Base-by-base conservation (phyloP, 1,139 yeast species). In the Candida neerlandica region DNA sequence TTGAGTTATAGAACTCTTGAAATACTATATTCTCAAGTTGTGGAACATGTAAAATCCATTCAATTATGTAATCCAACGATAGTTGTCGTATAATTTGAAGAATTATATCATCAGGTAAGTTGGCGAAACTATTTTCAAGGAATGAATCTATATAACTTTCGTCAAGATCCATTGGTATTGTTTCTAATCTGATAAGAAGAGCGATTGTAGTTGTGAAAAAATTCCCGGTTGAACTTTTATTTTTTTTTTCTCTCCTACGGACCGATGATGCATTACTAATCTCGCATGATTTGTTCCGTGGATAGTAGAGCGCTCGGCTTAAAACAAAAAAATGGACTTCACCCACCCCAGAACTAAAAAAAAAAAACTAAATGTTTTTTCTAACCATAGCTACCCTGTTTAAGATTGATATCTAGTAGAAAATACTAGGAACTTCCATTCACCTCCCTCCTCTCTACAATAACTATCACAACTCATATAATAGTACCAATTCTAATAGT, bases 21-120 rank as follows among this genome's bases (percentile, higher is more conserved):
- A 67, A 58, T n/a, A 71, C 58, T 12, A 66, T 48, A 12, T 49
- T 44, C 45, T 73, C 64, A 33, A 60, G 21, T 21, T 29, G 38
- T 12, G 51, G 43, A 59, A 62, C 46, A 55, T 60, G 44, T 23
- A 69, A 57, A 23, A 70, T 61, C 44, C 64, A 62, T 27, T 70
- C 73, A 16, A 58, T 54, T n/a, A 71, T 55, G 48, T 64, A 59
- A 5, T 62, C 66, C 5, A 59, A 51, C 3, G 73, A 66, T 14
- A 73, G 51, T 18, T 59, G 58, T 12, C 52, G 50, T 15, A 67
- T 51, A 3, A 71, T 59, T 15, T 59, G 55, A 12, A 62, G 50
- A 12, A 71, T 56, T 1, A 71, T 51, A 44, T 69, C 69, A 49
- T 63, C 62, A 2, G 77, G 74, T 5, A 70, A 59, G 7, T 48